phyloP scores from a whole-genome alignment of 768 basidiomycete species.

The Calocera cornea region DNA sequence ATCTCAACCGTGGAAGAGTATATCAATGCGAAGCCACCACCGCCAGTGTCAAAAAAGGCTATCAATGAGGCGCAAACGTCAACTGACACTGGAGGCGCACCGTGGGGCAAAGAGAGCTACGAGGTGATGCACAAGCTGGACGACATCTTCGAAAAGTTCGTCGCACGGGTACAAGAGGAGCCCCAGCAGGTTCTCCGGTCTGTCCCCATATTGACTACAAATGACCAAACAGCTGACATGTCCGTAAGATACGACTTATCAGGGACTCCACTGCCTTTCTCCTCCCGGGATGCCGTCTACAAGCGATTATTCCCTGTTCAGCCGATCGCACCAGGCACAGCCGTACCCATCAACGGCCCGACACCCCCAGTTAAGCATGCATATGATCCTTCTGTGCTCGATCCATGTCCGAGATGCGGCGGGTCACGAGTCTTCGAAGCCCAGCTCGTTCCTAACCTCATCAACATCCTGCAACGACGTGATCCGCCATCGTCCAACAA shows the following conservation, averaged over 20 bases:
- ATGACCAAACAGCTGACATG: neutral
- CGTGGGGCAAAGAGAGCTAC: slow-evolving; percentile 60
- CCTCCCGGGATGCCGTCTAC: slow-evolving; percentile 55
- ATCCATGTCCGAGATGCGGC: slow-evolving; percentile 54
- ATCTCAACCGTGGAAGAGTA: slow-evolving; percentile 65
- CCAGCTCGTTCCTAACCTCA: slow-evolving; percentile 89
- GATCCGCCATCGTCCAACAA: slow-evolving; percentile 15
- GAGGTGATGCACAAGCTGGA: slow-evolving; percentile 72
- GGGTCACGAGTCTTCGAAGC: slow-evolving; percentile 71
- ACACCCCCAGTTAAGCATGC: slow-evolving; percentile 32
- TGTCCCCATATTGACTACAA: slow-evolving; percentile 17
- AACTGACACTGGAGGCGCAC: slow-evolving; percentile 35
- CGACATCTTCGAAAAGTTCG: slow-evolving; percentile 75
- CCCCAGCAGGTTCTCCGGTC: slow-evolving; percentile 82
- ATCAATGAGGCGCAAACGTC: slow-evolving; percentile 25
- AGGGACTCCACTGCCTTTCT: slow-evolving; percentile 72
- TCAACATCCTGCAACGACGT: slow-evolving; percentile 48
- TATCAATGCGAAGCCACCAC: slow-evolving; percentile 43
- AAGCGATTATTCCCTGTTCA: slow-evolving; percentile 57
- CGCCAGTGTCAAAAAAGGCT: slow-evolving; percentile 29
- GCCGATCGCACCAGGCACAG: slow-evolving; percentile 22
- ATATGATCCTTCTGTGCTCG: slow-evolving; percentile 44
- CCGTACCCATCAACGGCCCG: slow-evolving; percentile 45
- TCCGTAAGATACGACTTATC: slow-evolving; percentile 66
- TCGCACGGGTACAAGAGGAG: slow-evolving; percentile 51